Evolutionary conservation across 1,284 basidiomycete species (phyloP).

Genomic region (Trichosporon faecale): DNA sequence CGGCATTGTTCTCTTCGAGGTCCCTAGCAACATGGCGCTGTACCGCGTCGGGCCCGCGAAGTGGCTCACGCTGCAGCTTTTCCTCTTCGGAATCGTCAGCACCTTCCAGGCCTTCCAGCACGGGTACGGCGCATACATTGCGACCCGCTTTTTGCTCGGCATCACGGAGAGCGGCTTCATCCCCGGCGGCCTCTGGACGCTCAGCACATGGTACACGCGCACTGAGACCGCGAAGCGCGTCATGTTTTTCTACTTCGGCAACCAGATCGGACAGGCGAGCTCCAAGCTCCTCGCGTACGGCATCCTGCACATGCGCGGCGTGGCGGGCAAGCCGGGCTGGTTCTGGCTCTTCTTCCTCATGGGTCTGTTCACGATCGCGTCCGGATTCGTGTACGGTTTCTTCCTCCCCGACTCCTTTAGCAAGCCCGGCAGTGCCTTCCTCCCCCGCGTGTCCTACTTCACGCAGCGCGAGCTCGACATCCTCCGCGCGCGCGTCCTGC

Average conservation of each 20-base stretch:
- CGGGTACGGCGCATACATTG: constrained; percentile 35
- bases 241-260: constrained; percentile 39
- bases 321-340: constrained; percentile 33
- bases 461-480: constrained; percentile 40
- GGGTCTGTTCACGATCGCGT: constrained; percentile 33
- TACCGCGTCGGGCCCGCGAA: constrained; percentile 29
- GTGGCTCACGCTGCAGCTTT: constrained; percentile 34
- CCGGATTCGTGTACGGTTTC: constrained; percentile 35
- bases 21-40: constrained; percentile 35
- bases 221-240: constrained; percentile 35
- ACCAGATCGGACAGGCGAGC: constrained; percentile 28
- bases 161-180: constrained; percentile 37
- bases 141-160: constrained; percentile 35
- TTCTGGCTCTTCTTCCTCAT: constrained; percentile 33
- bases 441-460: constrained; percentile 32
- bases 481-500: constrained; percentile 32
- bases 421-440: constrained; percentile 28
- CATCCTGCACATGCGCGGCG: constrained; percentile 35
- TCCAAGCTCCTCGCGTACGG: constrained; percentile 33
- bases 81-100: constrained; percentile 35
- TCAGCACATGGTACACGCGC: constrained; percentile 32
- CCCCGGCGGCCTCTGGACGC: constrained; percentile 31
- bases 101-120: constrained; percentile 40
- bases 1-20: constrained; percentile 41
- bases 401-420: constrained; percentile 36